Evolutionary conservation across 352 stramenopile genomes (phyloP), one percentile per base, ranked within the genome.

Genomic region (Phytophthora europaea): DNA sequence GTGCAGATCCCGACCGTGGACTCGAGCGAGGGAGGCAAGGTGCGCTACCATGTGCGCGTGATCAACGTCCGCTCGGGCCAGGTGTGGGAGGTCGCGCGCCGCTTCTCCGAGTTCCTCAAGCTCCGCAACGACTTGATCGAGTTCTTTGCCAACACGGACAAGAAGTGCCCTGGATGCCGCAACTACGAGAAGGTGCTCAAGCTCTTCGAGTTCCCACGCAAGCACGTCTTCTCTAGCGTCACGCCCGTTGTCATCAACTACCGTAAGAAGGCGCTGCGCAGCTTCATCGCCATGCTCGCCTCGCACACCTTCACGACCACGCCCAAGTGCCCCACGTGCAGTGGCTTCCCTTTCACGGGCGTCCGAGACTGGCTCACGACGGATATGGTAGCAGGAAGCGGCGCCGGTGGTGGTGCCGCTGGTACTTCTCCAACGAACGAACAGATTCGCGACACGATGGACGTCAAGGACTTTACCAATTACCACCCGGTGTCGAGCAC

Each of bases 111-210:
- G 76, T 96, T 96, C 58, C 76, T 94, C 26, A 61, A 80, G 70
- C 78, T 96, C 59, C 88, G 87, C 54, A 83, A 93, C 38, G 83
- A 87, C 13, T 78, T 96, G 33, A 67, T 94, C n/a, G 71, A 72
- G 22, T 89, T 84, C 61, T 93, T 94, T 50, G 69, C 59, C 26
- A 79, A 79, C 52, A 85, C 78, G 18, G 70, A 83, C 43, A 85
- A 83, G 61, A 96, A 94, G 55, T 96, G 89, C 40, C 89, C 89
- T 13, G 89, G 89, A 34, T 96, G 89, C 62, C 65, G 86, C 64
- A 93, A 94, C 77, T 96, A 93, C 71, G 85, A 94, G 64, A 94
- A 95, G 66, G 85, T 93, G 47, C 75, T 96, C 20, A 72, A 80
- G 8, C 82, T 89, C 38, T 96, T 96, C 53, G 89, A 96, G 64